Percentiles rank a stretch among this genome's conserved stretches.
Conservation (phyloP, 805 yeast genomes). For the Grigorovia transvaalensis region DNA sequence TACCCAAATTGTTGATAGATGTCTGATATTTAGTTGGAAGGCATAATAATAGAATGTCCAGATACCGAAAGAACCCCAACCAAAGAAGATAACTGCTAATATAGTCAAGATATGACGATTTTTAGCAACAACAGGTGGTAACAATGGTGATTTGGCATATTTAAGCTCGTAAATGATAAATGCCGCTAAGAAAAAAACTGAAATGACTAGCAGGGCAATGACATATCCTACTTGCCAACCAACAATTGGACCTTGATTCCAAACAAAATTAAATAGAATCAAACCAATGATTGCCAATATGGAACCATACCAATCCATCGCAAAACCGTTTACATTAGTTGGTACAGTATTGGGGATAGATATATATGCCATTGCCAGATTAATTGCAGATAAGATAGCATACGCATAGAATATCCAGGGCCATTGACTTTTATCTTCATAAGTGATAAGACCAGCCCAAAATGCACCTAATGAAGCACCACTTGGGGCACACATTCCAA, state of each 20-base stretch:
- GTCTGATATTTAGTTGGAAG: conserved; percentile 39
- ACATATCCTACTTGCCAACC: conserved; percentile 61
- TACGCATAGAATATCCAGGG: conserved; percentile 25
- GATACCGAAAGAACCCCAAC: conserved; percentile 73
- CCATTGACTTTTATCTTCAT: conserved; percentile 13
- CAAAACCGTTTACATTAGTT: conserved; percentile 14
- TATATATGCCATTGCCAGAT: conserved; percentile 13
- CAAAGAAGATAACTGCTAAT: conserved; percentile 42
- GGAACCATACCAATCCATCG: conserved; percentile 45
- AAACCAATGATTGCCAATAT: conserved; percentile 48
- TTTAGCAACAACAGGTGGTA: conserved; percentile 42
- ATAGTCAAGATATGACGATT: conserved; percentile 37
- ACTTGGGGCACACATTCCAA: conserved; percentile 51
- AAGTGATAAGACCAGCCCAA: conserved; percentile 38
- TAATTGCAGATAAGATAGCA: conserved; percentile 13
- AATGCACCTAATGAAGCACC: conserved; percentile 49
- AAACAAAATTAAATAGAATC: conserved; percentile 52
- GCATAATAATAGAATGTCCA: conserved; percentile 59
- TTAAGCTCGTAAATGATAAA: conserved; percentile 42
- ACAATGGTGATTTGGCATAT: conserved; percentile 38
- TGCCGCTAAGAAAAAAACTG: conserved; percentile 33
- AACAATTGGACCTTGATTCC: conserved; percentile 67
- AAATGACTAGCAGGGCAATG: conserved; percentile 44
- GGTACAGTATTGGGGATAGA: conserved; percentile 24
- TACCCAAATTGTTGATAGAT: conserved; percentile 37